Evolutionary conservation across 208 protist genomes (phyloP), one percentile per base, ranked within the genome.

Genomic region (Crithidia acanthocephali): DNA sequence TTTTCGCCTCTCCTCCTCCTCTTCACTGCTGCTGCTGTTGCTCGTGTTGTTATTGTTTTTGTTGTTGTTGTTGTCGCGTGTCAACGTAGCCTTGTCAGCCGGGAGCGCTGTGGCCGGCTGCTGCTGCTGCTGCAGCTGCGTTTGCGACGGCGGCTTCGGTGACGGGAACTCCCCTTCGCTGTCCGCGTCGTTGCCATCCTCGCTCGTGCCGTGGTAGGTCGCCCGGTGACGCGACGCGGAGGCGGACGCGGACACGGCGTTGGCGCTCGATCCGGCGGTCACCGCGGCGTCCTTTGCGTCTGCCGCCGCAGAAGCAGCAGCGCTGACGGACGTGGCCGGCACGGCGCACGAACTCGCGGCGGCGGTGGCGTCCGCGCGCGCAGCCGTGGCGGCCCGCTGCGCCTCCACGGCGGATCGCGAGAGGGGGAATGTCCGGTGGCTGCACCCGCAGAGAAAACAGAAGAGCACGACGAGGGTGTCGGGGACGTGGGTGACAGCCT

Each of bases 381-480:
- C 42, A 28, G 63, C 51, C 6, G 57, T 9, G 2, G 70, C 67
- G 1, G 45, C 44, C 2, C 72, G 63, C 37, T 72, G 72, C 28
- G 63, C 35, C 4, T 59, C 72, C n/a, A 77, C 16, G 10, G 63
- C 62, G 25, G 72, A 71, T 0, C 64, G 63, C 2, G 65, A 75
- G 0, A 86, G 68, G 0, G 91, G 91, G 65, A 84, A 96, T n/a
- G 52, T 27, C 13, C 84, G 73, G 66, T 96, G 91, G 57, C 91
- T 96, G 52, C 87, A 64, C 2, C 91, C 86, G 20, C 75, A 79
- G 33, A 94, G 53, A 68, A 96, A 94, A 67, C 52, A 88, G 53
- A 73, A 50, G 11, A 96, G 56, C 23, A 95, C 88, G 47, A 77
- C 76, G 25, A 91, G 61, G 15, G 85, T 90, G 45, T 83, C 67